Base-by-base conservation (phyloP, 495 filamentous ascomycete species). In the Hypomontagnella submonticulosa region DNA sequence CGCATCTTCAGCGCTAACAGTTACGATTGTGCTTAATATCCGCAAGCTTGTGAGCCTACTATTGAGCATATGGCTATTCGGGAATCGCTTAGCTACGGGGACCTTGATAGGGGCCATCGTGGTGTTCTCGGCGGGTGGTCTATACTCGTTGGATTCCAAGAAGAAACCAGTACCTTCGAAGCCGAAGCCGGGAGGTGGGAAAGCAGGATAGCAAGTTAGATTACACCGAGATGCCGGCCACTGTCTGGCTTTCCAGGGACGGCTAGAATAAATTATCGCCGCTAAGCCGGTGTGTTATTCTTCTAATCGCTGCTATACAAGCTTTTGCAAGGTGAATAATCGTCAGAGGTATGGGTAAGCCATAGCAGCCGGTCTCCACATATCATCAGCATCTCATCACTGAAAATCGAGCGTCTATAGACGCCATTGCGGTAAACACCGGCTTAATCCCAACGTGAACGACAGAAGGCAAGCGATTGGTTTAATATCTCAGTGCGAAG, bases 11-110 rank as follows among this genome's bases (percentile, higher is more conserved):
- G 96, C 95, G 0, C 80, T 99, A 49, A 97, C 94, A 0, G 95
- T 99, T 12, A 97, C 94, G 1, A 95, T 99, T 40, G 91, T 97
- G 32, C 83, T 99, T 20, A 99, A 98, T 74, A 89, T 99, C 47
- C 84, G 95, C 68, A 99, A 99, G 76, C 81, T 99, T n/a, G 88
- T 96, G 15, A 96, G 92, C 60, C 83, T 98, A 55, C 73, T 97
- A 61, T 70, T 98, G 37, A 97, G 94, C 60, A 93, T 97, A 61
- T 92, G 90, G 82, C 73, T 98, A 2, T 99, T 99, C 76, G 95
- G 94, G 7, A 97, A 98, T 71, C 71, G 83, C 32, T 76, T 99
- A 63, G 84, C 87, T 0, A 75, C 80, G 2, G 88, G 91, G 36
- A 94, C 97, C 41, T 72, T 96, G 38, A 56, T 91, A 11, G 95